Conservation (phyloP, 441 rosid species). For the Manihot esculenta region DNA sequence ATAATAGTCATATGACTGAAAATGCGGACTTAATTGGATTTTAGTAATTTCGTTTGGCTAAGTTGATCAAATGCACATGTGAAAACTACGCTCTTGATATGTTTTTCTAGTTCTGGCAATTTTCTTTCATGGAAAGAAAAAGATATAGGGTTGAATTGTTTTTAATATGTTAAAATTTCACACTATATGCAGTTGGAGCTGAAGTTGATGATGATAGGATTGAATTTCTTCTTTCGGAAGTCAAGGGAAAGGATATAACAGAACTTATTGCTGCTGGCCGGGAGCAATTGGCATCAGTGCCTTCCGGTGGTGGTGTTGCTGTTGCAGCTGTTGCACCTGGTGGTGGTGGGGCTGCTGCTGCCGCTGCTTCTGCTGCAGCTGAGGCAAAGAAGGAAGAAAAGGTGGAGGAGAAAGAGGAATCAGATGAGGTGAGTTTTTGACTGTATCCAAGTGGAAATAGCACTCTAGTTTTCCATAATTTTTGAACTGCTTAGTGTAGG, state of each 20-base stretch:
- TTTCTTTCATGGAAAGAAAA: background rate
- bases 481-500: background rate
- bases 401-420: slow-evolving; percentile 75
- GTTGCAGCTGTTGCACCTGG: slow-evolving; percentile 36
- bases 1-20: too few species aligned
- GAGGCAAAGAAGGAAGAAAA: slow-evolving; percentile 72
- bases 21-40: too few species aligned
- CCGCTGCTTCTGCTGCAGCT: slow-evolving; percentile 49
- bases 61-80: too few species aligned
- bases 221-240: slow-evolving; percentile 54
- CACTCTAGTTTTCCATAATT: background rate
- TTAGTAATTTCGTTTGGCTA: too few species aligned
- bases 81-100: too few species aligned
- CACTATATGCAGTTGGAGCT: slow-evolving; percentile 57
- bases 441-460: background rate
- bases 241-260: slow-evolving; percentile 62
- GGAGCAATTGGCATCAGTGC: slow-evolving; percentile 79
- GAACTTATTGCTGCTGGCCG: slow-evolving; percentile 73
- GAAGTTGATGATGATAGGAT: slow-evolving; percentile 62
- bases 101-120: too few species aligned
- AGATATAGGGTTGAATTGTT: background rate
- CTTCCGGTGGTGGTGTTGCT: slow-evolving; percentile 63
- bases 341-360: slow-evolving; percentile 33
- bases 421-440: slow-evolving; percentile 60
- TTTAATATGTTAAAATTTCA: background rate